Base-by-base conservation (phyloP, 495 filamentous ascomycete genomes). In the Penicillium arizonense region DNA sequence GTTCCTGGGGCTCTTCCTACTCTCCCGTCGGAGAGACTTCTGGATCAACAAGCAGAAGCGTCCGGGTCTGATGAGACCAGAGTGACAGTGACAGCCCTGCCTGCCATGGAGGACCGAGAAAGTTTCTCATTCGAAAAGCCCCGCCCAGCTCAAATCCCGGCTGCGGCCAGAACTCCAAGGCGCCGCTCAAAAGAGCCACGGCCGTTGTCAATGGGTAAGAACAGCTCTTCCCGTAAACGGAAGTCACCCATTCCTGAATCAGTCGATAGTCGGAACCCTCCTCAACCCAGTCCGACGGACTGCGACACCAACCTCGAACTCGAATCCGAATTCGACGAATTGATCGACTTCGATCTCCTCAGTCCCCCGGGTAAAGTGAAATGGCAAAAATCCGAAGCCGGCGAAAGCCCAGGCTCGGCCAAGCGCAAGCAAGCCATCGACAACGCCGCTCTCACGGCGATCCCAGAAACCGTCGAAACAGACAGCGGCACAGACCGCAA, bases 21-120 rank as follows among this genome's bases (percentile, higher is more conserved):
- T 13, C 61, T 87, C 13, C 83, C 82, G 5, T 86, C 83, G 12
- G 84, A 86, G 63, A 67, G 82, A 30, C 58, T 84, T 5, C 61
- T 84, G 2, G 66, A 73, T 52, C 56, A 65, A 45, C 66, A 69
- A 45, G 58, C 58, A 21, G 40, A 47, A 35, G 51, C 53, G 2
- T 47, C 62, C 1, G 37, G 49, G 7, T 32, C 47, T 5, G 26
- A 50, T 13, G 21, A 43, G 42, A 16, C 42, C 18, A 40, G 39
- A 32, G 11, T 59, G n/a, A 60, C 57, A 26, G 11, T 59, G n/a
- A 60, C 57, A 1, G 65, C 62, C 5, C 48, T 64, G 16, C 47
- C 48, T 8, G 62, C 65, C 5, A 45, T 62, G 36, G 38, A 59
- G 11, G 45, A 32, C 33, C 50, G 55, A 46, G 41, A 47, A 47